Evolutionary conservation across 2,329 filamentous ascomycete genomes (phyloP).

Genomic region (Aaosphaeria pasadenensis): DNA sequence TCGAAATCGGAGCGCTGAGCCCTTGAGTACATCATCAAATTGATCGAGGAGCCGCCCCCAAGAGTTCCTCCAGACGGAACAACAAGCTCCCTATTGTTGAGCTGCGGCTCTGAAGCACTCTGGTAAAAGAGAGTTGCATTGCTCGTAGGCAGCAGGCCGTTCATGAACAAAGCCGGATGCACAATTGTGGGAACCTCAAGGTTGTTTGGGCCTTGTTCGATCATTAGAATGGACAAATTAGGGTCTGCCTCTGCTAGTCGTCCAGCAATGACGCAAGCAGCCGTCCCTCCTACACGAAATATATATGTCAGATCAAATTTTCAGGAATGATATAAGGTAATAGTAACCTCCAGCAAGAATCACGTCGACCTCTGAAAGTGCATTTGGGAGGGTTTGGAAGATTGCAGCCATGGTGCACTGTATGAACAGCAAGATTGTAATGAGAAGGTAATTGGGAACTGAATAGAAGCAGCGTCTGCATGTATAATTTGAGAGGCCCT

Average conservation of each 20-base stretch:
- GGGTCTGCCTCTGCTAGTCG: slow-evolving; percentile 52
- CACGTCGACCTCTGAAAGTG: slow-evolving; percentile 48
- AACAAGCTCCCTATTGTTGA: slow-evolving; percentile 46
- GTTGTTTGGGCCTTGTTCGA: slow-evolving; percentile 55
- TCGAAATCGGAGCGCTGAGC: slow-evolving; percentile 50
- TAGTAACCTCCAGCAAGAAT: slow-evolving; percentile 49
- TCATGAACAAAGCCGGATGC: slow-evolving; percentile 51
- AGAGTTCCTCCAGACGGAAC: slow-evolving; percentile 51
- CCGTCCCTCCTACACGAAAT: slow-evolving; percentile 37
- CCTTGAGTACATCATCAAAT: slow-evolving; percentile 44
- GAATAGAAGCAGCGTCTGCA: too few relatives aligned
- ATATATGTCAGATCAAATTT: slow-evolving; percentile 45
- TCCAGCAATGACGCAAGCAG: slow-evolving; percentile 32
- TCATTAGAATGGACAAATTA: slow-evolving; percentile 49
- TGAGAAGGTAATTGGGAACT: too few relatives aligned
- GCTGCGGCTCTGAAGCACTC: slow-evolving; percentile 43
- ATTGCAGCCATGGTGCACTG: too few relatives aligned
- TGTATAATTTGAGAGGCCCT: too few relatives aligned
- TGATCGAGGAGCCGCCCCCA: slow-evolving; percentile 55
- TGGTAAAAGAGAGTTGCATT: slow-evolving; percentile 54
- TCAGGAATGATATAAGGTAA: neutral
- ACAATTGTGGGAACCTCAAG: slow-evolving; percentile 50
- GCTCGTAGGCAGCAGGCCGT: slow-evolving; percentile 48
- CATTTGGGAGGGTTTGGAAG: slow-evolving; percentile 31
- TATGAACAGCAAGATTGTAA: too few relatives aligned